Conservation (phyloP, 768 basidiomycete genomes). For the Rhodotorula kratochvilovae region DNA sequence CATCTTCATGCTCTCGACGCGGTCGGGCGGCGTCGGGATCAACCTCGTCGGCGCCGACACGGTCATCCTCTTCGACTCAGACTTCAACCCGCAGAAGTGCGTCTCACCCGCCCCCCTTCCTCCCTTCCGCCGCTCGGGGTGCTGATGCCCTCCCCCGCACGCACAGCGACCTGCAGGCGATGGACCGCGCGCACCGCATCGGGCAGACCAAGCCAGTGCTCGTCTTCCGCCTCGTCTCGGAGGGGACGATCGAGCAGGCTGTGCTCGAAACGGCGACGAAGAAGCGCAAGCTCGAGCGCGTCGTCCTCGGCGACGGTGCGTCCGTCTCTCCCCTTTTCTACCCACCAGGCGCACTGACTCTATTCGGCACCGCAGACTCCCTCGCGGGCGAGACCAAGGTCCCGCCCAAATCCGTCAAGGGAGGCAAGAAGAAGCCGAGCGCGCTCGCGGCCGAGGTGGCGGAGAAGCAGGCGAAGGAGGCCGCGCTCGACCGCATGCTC, state of each 20-base stretch:
- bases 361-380: slow-evolving; percentile 49
- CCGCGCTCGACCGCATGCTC: slow-evolving; percentile 48
- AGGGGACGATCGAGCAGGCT: slow-evolving; percentile 84
- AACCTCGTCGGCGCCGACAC: slow-evolving; percentile 80
- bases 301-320: slow-evolving; percentile 84
- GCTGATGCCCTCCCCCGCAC: slow-evolving; percentile 48
- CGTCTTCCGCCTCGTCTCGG: slow-evolving; percentile 78
- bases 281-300: slow-evolving; percentile 76
- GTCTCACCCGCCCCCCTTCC: not conserved
- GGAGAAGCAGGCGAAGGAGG: slow-evolving; percentile 10
- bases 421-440: slow-evolving; percentile 12
- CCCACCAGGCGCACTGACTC: not conserved
- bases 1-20: slow-evolving; percentile 73
- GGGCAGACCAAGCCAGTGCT: slow-evolving; percentile 88
- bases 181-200: slow-evolving; percentile 88
- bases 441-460: slow-evolving; percentile 18
- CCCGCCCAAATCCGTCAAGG: slow-evolving; percentile 23
- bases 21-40: slow-evolving; percentile 73
- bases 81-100: slow-evolving; percentile 57
- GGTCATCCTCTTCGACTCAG: slow-evolving; percentile 88
- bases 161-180: slow-evolving; percentile 86
- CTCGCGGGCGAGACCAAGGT: slow-evolving; percentile 32
- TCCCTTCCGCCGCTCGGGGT: not conserved
- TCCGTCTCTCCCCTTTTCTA: slow-evolving; percentile 21
- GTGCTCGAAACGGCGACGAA: slow-evolving; percentile 63